These are phyloP conservation scores for Lactuca sativa DNA, from an alignment of 129 eudicot species.

Conservation along the genomic window DNA sequence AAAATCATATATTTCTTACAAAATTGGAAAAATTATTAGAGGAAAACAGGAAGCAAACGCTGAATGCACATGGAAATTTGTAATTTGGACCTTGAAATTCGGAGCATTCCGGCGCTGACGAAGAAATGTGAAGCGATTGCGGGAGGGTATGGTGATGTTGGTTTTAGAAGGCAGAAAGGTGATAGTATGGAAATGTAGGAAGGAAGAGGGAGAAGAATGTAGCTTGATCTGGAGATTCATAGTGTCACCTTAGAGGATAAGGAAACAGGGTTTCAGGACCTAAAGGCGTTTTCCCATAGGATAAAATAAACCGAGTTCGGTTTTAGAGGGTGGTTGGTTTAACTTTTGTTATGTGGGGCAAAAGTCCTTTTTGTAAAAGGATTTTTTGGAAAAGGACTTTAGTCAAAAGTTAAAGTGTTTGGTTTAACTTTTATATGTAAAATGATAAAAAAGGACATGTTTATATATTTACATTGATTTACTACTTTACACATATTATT, in stretches of 20 bases:
- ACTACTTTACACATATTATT: too few species aligned
- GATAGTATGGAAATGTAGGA: constrained; percentile 15
- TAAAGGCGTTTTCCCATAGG: not conserved
- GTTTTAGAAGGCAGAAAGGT: constrained; percentile 12
- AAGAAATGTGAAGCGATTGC: constrained; percentile 23
- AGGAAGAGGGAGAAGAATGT: constrained; percentile 23
- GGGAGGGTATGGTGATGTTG: constrained; percentile 11
- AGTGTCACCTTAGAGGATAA: constrained; percentile 23
- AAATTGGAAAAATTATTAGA: not conserved
- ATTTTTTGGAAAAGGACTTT: too few species aligned
- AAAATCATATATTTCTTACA: not conserved
- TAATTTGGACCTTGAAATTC: constrained; percentile 33
- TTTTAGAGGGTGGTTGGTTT: too few species aligned
- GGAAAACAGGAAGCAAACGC: not conserved
- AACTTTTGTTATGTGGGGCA: too few species aligned
- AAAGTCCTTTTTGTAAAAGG: too few species aligned
- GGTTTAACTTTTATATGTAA: too few species aligned
- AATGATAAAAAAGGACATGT: too few species aligned
- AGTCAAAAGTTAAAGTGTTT: too few species aligned
- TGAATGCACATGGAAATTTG: not conserved
- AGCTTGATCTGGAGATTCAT: constrained; percentile 15
- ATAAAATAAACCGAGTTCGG: not conserved
- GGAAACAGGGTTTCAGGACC: constrained; percentile 5
- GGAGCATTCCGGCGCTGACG: constrained; percentile 18
- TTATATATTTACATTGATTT: too few species aligned